Evolutionary conservation across 345 rosid genomes (phyloP).

Genomic region (Gossypium herbaceum): DNA sequence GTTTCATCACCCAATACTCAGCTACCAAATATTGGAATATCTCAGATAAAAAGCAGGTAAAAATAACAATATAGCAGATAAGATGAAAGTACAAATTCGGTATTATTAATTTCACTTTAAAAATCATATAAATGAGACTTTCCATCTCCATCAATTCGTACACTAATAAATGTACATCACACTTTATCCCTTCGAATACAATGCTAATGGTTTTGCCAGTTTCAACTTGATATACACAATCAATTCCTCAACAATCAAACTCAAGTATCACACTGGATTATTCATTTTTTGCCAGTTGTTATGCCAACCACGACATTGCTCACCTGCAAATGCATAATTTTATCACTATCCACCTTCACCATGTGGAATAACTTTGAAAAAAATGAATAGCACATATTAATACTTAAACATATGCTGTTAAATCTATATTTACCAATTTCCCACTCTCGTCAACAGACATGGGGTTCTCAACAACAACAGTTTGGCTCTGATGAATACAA

Average conservation of each 20-base stretch:
- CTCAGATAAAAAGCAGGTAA: too few relatives aligned
- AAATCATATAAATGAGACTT: not conserved
- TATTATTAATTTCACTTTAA: not conserved
- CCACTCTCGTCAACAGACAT: constrained; percentile 97
- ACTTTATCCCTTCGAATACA: too few relatives aligned
- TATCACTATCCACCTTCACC: not conserved
- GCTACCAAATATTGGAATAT: too few relatives aligned
- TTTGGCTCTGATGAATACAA: constrained; percentile 58
- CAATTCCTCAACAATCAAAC: not conserved
- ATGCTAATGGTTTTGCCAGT: too few relatives aligned
- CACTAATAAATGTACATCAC: too few relatives aligned
- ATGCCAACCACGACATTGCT: constrained; percentile 92
- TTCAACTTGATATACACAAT: too few relatives aligned
- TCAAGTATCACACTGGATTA: constrained; percentile 15
- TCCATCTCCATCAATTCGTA: not conserved
- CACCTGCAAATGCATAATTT: constrained; percentile 49
- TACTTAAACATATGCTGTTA: not conserved
- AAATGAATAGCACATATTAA: not conserved
- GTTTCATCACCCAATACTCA: too few relatives aligned
- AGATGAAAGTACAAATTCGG: too few relatives aligned
- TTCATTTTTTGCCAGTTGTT: constrained; percentile 67
- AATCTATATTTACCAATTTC: constrained; percentile 52
- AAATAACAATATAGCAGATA: too few relatives aligned
- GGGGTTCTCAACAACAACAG: constrained; percentile 92
- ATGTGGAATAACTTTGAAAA: not conserved